Evolutionary conservation across 2,329 filamentous ascomycete genomes (phyloP).

Genomic region (Nemania sp.): DNA sequence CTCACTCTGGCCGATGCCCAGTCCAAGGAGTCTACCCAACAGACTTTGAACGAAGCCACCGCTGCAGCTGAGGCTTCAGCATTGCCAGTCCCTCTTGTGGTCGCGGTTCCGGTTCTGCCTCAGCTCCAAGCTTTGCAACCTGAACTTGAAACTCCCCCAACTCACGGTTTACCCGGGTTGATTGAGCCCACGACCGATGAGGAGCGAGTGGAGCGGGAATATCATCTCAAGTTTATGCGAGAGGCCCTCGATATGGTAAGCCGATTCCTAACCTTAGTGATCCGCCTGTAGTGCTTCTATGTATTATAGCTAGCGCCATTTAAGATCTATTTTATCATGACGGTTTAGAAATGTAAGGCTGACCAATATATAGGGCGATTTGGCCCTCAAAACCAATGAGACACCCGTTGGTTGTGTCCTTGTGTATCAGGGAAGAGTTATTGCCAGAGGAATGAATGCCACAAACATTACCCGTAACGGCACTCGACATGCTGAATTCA

Average conservation of each 20-base stretch:
- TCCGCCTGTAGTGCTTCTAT: not conserved
- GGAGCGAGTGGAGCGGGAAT: conserved; percentile 55
- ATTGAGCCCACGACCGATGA: conserved; percentile 52
- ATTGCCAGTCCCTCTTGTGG: conserved; percentile 46
- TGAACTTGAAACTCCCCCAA: conserved; percentile 38
- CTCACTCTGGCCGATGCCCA: conserved; percentile 44
- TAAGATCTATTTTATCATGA: not conserved
- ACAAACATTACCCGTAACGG: conserved; percentile 93
- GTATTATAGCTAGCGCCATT: not conserved
- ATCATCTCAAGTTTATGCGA: conserved; percentile 77
- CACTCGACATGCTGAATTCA: conserved; percentile 94
- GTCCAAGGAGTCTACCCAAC: conserved; percentile 24
- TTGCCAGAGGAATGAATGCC: conserved; percentile 95
- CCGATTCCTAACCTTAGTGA: not conserved
- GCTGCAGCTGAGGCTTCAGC: conserved; percentile 41
- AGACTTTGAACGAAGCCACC: conserved; percentile 38
- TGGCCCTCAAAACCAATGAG: conserved; percentile 87
- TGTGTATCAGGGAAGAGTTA: conserved; percentile 81
- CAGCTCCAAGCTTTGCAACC: conserved; percentile 35
- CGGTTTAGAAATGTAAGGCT: conserved; percentile 37
- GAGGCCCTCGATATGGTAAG: conserved; percentile 87
- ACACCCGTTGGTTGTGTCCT: conserved; percentile 97
- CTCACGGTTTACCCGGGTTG: conserved; percentile 48
- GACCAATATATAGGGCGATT: conserved; percentile 73
- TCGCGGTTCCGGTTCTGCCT: conserved; percentile 42